Evolutionary conservation across 805 yeast genomes (phyloP).

Genomic region (Ogataea polymorpha): DNA sequence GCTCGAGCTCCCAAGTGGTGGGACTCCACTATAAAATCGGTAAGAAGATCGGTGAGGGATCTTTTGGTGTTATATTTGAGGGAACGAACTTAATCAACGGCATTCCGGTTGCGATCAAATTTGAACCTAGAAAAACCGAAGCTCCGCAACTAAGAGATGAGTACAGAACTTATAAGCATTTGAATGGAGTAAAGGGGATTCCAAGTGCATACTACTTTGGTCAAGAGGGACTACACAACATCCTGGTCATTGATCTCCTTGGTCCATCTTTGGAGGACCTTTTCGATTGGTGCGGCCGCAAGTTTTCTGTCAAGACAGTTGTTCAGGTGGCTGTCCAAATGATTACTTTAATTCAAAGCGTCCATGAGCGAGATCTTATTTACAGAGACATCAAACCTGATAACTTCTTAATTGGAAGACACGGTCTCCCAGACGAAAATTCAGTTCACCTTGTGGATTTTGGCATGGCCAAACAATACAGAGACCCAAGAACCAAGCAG

Average conservation of each 20-base stretch:
- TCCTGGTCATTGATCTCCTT: constrained; percentile 86
- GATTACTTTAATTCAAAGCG: constrained; percentile 80
- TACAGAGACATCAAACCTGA: constrained; percentile 98
- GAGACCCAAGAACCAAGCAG: constrained; percentile 93
- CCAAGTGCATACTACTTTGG: constrained; percentile 98
- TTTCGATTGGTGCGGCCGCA: constrained; percentile 97
- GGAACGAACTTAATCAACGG: constrained; percentile 91
- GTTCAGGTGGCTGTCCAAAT: constrained; percentile 93
- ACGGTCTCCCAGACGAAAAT: constrained; percentile 79
- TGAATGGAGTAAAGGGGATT: constrained; percentile 78
- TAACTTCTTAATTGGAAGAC: constrained; percentile 90
- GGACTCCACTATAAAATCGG: constrained; percentile 97
- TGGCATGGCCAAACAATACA: constrained; percentile 97
- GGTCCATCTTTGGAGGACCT: constrained; percentile 96
- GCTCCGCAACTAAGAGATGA: constrained; percentile 98
- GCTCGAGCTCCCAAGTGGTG: constrained; percentile 59
- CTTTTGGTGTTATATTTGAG: constrained; percentile 96
- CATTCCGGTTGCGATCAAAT: constrained; percentile 92
- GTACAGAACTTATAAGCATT: constrained; percentile 87
- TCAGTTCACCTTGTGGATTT: constrained; percentile 89
- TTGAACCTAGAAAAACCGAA: constrained; percentile 94
- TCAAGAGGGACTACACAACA: constrained; percentile 96
- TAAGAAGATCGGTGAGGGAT: constrained; percentile 97
- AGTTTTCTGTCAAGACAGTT: constrained; percentile 82
- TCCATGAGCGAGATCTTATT: constrained; percentile 87